These are phyloP conservation scores for Pseudonitzschia multistriata DNA, from an alignment of 108 stramenopile species.

Conservation along the genomic window DNA sequence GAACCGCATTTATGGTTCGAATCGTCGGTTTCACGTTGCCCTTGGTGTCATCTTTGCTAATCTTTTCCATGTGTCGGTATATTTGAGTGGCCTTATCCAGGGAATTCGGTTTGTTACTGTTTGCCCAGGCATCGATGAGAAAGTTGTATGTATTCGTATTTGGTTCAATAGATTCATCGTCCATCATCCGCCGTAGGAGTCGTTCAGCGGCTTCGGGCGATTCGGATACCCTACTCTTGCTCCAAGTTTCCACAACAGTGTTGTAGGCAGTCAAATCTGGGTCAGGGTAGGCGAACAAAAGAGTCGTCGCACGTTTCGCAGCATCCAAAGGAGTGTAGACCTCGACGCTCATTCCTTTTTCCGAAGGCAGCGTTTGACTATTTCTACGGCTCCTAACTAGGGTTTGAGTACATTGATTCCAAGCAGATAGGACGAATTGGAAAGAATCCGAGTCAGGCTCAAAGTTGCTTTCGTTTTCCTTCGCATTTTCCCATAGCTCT, in stretches of 20 bases:
- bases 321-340: constrained; percentile 42
- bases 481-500: constrained; percentile 20
- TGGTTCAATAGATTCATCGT: constrained; percentile 23
- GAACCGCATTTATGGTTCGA: constrained; percentile 33
- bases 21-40: constrained; percentile 20
- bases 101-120: constrained; percentile 25
- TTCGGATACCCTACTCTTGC: constrained; percentile 30
- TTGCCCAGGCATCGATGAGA: constrained; percentile 72
- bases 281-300: constrained; percentile 24
- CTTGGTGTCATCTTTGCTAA: constrained; percentile 5
- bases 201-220: constrained; percentile 27
- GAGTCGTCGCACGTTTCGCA: constrained; percentile 27
- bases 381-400: constrained; percentile 23
- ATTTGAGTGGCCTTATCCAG: constrained; percentile 28
- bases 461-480: neutral
- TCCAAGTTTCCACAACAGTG: constrained; percentile 28
- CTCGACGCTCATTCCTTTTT: neutral
- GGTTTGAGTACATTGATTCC: constrained; percentile 24
- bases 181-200: constrained; percentile 28
- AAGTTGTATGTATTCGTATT: constrained; percentile 56
- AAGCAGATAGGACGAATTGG: constrained; percentile 37
- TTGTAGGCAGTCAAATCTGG: constrained; percentile 31
- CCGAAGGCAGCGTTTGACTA: neutral
- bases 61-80: constrained; percentile 34
- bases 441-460: constrained; percentile 29